These are phyloP conservation scores for Angomonas deanei DNA, from an alignment of 208 protist species.

Conservation along the genomic window DNA sequence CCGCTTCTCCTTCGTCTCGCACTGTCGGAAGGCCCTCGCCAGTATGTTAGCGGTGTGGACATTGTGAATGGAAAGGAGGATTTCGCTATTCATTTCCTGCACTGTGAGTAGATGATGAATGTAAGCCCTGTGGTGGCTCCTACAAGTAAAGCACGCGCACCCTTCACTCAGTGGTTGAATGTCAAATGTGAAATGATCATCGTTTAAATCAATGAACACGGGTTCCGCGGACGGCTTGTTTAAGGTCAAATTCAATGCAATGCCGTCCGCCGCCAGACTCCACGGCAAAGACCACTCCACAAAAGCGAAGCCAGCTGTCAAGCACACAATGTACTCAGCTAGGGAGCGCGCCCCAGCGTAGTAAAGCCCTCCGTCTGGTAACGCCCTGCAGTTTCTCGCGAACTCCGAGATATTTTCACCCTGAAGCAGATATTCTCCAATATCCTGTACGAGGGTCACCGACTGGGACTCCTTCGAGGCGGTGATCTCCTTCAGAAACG, in stretches of 20 bases:
- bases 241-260: conserved; percentile 33
- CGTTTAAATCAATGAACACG: conserved; percentile 60
- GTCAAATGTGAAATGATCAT: conserved; percentile 51
- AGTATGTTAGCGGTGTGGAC: conserved; percentile 34
- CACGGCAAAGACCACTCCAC: conserved; percentile 75
- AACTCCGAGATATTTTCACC: conserved; percentile 18
- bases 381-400: background rate
- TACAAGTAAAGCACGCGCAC: conserved; percentile 79
- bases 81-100: conserved; percentile 87
- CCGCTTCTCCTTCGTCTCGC: background rate
- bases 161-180: conserved; percentile 39
- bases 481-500: conserved; percentile 24
- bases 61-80: conserved; percentile 83
- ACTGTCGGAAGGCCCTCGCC: conserved; percentile 3
- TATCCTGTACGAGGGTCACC: background rate
- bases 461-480: conserved; percentile 2
- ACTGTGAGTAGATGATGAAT: conserved; percentile 84
- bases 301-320: conserved; percentile 35
- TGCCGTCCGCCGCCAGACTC: conserved; percentile 67
- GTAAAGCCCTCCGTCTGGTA: background rate
- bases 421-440: conserved; percentile 7
- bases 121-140: conserved; percentile 70
- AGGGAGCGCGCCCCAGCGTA: conserved; percentile 25
- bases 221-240: background rate
- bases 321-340: conserved; percentile 30